Base-by-base conservation (phyloP, 78 protist genomes). In the Paulinella micropora region DNA sequence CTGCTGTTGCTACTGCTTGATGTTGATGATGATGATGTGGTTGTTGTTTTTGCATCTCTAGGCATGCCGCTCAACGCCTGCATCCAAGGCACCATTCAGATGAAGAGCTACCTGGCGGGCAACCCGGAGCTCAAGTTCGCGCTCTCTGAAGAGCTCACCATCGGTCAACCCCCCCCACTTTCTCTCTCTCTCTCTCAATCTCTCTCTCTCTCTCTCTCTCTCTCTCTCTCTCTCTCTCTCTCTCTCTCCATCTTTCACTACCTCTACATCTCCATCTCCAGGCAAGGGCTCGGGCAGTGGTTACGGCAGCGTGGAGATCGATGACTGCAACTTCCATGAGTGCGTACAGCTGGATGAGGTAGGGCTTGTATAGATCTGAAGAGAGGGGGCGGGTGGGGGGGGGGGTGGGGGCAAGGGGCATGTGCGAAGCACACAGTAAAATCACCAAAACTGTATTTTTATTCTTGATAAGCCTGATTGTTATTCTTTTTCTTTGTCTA, bases 71-170 rank as follows among this genome's bases (percentile, higher is more conserved):
- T 86, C 35, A 15, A 40, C 31, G 9, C 88, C 23, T 90, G 94
- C 40, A 87, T 96, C 39, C 94, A 92, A 87, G 97, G 97, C n/a
- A 88, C 90, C 39, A 94, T 95, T 39, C 90, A 90, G 39, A 94
- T 95, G 94, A 95, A 93, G 89, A 51, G 92, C 28, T 95, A 90
- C 90, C 51, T 95, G 26, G 67, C 84, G 1, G 96, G 96, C 34
- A 79, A 79, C 1, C 97, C 97, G n/a, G 89, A 77, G 34, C 41
- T 95, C 84, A 86, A 90, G 64, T 86, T 95, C 1, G 96, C 95
- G 0, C 73, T 95, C 31, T 94, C 93, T 87, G 91, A 94, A 37
- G 95, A 94, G 3, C 91, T 95, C 9, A 85, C 4, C 3, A 89
- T 95, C 39, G 92, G 67, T 32, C 23, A 86, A 15, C 6, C 86